Base-by-base conservation (phyloP, 2,329 filamentous ascomycete genomes). In the Botrytis porri region DNA sequence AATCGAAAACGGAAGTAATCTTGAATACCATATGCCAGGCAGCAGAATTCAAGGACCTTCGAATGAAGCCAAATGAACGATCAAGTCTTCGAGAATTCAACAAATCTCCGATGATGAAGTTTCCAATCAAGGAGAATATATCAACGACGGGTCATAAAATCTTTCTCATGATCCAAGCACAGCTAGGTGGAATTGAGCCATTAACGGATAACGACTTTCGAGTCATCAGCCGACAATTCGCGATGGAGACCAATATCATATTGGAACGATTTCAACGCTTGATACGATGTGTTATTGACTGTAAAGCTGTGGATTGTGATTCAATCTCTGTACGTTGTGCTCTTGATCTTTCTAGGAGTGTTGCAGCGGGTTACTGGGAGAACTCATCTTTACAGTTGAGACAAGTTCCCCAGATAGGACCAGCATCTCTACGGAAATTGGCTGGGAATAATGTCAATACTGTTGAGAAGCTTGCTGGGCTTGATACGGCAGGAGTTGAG, bases 371-470 rank as follows among this genome's bases (percentile, higher is more conserved):
- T 1, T 85, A 86, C 1, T 82, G 95, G 96, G 96, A 99, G 78
- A 90, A 92, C 48, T 92, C 90, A 3, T 88, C 93, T 0, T 85
- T 92, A 35, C 93, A 98, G 77, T 87, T 99, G 79, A 92, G 92
- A 74, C 95, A 98, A 80, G 86, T 99, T 2, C 89, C 93, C 0
- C 88, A 90, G 4, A 88, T 98, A 74, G 96, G 96, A 0, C 84
- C 89, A 7, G 93, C 90, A 1, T 88, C 88, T n/a, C 89, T 93
- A 75, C 88, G 91, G 54, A 96, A 92, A 80, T 86, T 98, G 61
- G 87, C 89, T 4, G 86, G 87, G 57, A 89, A 89, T n/a, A 89
- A 90, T 0, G 88, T 98, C 71, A 88, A 84, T 41, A 92, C 85
- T 8, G 89, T 98, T 9, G 88, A 91, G 60, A 87, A 88, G n/a